Base-by-base conservation (phyloP, 345 rosid genomes). In the Rhodamnia argentea region DNA sequence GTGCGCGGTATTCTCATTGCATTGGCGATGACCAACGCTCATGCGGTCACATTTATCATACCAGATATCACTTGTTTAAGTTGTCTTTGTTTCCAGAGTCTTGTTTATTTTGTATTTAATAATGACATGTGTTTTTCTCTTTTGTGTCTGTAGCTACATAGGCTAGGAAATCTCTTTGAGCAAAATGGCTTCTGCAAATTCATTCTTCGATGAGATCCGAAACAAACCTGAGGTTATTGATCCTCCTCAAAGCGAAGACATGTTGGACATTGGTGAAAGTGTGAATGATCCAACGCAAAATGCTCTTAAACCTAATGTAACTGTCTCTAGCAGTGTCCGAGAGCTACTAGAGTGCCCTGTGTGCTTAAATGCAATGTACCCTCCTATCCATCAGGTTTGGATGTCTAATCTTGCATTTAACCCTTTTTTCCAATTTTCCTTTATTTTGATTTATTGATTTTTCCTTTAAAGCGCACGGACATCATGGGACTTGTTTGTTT, bases 321-420 rank as follows among this genome's bases (percentile, higher is more conserved):
- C 90, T 54, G 95, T 94, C 40, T 91, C 96, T 23, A 95, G 94
- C 91, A 93, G 95, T 89, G 95, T 95, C 52, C 96, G 94, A 27
- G 96, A 95, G 82, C 91, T 95, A 55, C 88, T 95, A 91, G 98
- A 95, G 88, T 95, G 98, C 86, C 98, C 96, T 52, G 98, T 95
- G 87, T 95, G 98, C 92, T 90, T 94, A 87, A 94, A 94, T 87
- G 95, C 95, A 14, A 95, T 95, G 98, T 95, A 95, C 91, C 98
- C 96, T 32, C 98, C 98, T 50, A 94, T 95, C 87, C 98, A 95
- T 86, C 98, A 95, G 98, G 98, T 94, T 89, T 83, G 90, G 83
- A 44, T 62, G 44, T 83, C 18, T 42, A 52, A 42, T 27, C 51
- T 50, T 6, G 76, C 53, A 51, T 76, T 26, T 82, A 7, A 20